A percentile compares a stretch with the other conserved stretches of the same genome.
These are phyloP conservation scores for Calonectria hawksworthii DNA, from an alignment of 2,329 filamentous ascomycete genomes.

Conservation along the genomic window DNA sequence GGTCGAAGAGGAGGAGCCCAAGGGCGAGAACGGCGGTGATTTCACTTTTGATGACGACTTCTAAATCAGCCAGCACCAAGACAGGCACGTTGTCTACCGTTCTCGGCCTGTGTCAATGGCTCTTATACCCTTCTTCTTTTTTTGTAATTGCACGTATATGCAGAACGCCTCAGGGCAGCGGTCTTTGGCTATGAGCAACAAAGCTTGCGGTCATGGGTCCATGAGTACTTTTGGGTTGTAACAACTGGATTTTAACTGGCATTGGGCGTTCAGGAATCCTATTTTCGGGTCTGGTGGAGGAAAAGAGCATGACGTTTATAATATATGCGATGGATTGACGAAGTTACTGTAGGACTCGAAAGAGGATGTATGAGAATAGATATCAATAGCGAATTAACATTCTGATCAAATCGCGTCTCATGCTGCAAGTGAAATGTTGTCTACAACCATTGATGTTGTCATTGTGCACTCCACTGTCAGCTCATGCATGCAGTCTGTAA, in stretches of 20 bases:
- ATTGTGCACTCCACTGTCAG: too few relatives aligned
- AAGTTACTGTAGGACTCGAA: constrained; percentile 41
- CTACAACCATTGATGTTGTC: too few relatives aligned
- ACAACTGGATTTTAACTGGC: constrained; percentile 35
- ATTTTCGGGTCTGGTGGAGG: constrained; percentile 32
- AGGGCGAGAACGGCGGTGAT: constrained; percentile 77
- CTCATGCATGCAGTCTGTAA: not conserved
- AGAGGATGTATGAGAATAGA: constrained; percentile 39
- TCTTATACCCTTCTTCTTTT: constrained; percentile 44
- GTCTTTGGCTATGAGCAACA: constrained; percentile 33
- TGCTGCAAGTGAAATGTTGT: not conserved
- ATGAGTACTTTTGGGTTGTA: constrained; percentile 36
- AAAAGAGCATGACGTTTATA: constrained; percentile 43
- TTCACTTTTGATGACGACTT: constrained; percentile 98
- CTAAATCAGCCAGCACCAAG: constrained; percentile 63
- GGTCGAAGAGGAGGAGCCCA: constrained; percentile 64
- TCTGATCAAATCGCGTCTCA: not conserved
- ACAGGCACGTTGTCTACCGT: constrained; percentile 12
- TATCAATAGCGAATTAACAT: not conserved
- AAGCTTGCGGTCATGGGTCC: constrained; percentile 21
- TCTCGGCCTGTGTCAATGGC: constrained; percentile 23
- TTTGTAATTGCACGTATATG: constrained; percentile 38
- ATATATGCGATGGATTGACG: constrained; percentile 44
- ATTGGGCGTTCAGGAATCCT: constrained; percentile 41
- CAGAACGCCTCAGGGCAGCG: constrained; percentile 38